Evolutionary conservation across 768 basidiomycete species (phyloP).

Genomic region (Auriculariales sp.): DNA sequence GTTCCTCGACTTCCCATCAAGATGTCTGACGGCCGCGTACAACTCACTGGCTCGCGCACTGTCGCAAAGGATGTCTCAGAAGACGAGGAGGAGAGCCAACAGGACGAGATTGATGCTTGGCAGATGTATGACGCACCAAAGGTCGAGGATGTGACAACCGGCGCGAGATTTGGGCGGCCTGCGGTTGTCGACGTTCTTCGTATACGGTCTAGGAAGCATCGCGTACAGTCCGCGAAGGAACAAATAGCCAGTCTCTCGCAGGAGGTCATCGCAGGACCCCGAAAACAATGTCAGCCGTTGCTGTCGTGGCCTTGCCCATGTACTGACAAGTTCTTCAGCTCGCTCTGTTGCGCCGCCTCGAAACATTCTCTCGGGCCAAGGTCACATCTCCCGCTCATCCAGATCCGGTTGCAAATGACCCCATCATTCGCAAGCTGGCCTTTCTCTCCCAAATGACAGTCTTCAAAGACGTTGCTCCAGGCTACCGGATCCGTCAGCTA

Average conservation of each 20-base stretch:
- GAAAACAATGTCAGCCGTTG: conserved; percentile 69
- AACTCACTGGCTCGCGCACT: conserved; percentile 32
- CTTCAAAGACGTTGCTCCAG: conserved; percentile 91
- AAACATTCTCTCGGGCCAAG: conserved; percentile 71
- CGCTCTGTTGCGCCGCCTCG: conserved; percentile 74
- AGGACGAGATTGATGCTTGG: too few species aligned
- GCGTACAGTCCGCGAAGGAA: conserved; percentile 73
- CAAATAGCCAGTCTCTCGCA: conserved; percentile 90
- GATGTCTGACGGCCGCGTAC: conserved; percentile 63
- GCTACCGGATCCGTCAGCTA: conserved; percentile 84
- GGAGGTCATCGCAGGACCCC: conserved; percentile 85
- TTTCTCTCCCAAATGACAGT: conserved; percentile 84
- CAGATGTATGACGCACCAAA: conserved; percentile 11
- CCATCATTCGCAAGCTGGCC: conserved; percentile 72
- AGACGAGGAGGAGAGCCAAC: conserved; percentile 22
- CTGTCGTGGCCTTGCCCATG: not conserved
- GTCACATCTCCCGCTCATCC: conserved; percentile 56
- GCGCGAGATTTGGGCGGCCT: conserved; percentile 75
- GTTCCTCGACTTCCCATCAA: conserved; percentile 74
- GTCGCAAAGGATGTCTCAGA: conserved; percentile 4
- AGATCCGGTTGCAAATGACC: conserved; percentile 64
- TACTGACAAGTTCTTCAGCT: conserved; percentile 35
- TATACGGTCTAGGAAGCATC: conserved; percentile 46
- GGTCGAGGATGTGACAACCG: conserved; percentile 64
- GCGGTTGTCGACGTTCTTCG: conserved; percentile 61